These are phyloP conservation scores for Saccharata proteae DNA, from an alignment of 2,329 filamentous ascomycete species.

Conservation along the genomic window DNA sequence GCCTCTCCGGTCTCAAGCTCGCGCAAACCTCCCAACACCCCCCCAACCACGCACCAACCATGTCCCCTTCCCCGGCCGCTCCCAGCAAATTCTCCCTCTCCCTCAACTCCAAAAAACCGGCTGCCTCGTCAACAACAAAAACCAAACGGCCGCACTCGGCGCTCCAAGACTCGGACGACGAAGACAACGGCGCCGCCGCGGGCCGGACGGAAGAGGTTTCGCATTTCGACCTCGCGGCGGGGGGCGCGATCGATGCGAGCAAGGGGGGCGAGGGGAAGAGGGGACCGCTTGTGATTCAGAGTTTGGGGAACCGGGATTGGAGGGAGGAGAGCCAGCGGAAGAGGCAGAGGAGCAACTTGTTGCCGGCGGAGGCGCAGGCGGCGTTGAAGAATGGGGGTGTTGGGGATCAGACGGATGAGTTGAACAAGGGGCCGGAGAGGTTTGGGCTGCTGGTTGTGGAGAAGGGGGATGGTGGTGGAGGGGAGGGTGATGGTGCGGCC, in stretches of 20 bases:
- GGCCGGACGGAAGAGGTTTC: constrained; percentile 35
- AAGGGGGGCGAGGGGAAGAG: constrained; percentile 24
- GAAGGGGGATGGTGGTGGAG: constrained; percentile 13
- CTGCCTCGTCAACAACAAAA: constrained; percentile 15
- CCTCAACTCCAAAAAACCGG: constrained; percentile 7
- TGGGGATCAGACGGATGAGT: constrained; percentile 18
- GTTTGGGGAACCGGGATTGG: constrained; percentile 51
- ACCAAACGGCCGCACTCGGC: constrained; percentile 31
- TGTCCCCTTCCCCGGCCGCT: no score
- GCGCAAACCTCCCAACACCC: no score
- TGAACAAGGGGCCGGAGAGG: constrained; percentile 34
- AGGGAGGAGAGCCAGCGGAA: constrained; percentile 33
- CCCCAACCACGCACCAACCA: no score
- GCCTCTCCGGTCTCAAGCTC: no score
- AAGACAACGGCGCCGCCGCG: constrained; percentile 39
- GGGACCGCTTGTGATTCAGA: constrained; percentile 44
- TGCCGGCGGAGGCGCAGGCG: constrained; percentile 41
- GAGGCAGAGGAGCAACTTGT: constrained; percentile 42
- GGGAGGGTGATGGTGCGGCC: constrained; percentile 14
- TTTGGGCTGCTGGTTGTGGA: constrained; percentile 43
- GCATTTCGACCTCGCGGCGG: constrained; percentile 40
- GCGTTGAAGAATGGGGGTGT: constrained; percentile 23
- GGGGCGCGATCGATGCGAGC: constrained; percentile 33
- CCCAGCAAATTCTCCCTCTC: constrained; percentile 7
- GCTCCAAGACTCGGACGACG: constrained; percentile 44